A percentile compares a stretch with the other conserved stretches of the same genome.
These are phyloP conservation scores for Biscogniauxia sp. DNA, from an alignment of 2,329 filamentous ascomycete genomes.

Conservation along the genomic window DNA sequence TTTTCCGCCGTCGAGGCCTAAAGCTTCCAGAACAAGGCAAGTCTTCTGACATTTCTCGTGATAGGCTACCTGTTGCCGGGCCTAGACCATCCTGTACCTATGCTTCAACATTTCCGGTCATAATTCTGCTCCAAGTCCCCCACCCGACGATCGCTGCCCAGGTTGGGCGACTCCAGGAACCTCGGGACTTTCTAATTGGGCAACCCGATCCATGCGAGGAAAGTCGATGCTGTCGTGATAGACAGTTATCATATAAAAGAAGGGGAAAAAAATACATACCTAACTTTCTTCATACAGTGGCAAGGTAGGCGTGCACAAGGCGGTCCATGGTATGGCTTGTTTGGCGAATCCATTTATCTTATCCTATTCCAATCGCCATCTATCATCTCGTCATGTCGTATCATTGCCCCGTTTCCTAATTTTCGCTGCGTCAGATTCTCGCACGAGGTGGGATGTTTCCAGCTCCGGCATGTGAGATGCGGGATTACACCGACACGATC, in stretches of 20 bases:
- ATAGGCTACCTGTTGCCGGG: not conserved
- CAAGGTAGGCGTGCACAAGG: no score
- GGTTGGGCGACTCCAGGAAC: not conserved
- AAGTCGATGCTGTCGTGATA: not conserved
- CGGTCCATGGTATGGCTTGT: not conserved
- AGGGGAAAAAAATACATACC: no score
- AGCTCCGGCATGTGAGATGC: not conserved
- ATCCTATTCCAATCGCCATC: not conserved
- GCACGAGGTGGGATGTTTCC: not conserved
- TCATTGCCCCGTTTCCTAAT: not conserved
- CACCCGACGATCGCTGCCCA: not conserved
- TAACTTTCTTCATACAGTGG: no score
- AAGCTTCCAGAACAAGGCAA: not conserved
- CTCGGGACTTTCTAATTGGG: not conserved
- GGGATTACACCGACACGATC: not conserved
- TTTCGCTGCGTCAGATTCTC: not conserved
- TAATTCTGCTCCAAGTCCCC: not conserved
- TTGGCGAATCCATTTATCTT: not conserved
- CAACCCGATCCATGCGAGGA: not conserved
- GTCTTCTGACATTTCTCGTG: not conserved
- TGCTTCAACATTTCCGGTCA: not conserved
- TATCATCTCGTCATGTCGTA: not conserved
- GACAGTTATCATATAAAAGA: no score
- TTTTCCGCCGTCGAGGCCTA: no score
- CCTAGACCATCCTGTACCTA: not conserved